Conservation (phyloP, 2,329 filamentous ascomycete species). For the Colletotrichum tropicale region DNA sequence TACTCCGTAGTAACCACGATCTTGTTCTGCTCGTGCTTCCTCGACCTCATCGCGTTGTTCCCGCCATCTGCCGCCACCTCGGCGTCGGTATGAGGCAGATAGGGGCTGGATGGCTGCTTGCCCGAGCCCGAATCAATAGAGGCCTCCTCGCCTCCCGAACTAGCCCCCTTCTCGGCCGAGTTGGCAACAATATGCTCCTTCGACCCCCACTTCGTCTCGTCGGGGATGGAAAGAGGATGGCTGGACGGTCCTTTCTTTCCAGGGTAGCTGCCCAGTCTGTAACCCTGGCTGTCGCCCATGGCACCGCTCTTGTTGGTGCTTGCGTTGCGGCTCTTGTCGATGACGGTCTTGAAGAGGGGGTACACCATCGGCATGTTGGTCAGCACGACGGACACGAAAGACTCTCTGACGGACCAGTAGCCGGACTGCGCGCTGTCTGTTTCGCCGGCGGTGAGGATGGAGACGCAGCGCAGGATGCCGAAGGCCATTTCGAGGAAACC, state of each 20-base stretch:
- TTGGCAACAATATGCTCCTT: conserved; percentile 1
- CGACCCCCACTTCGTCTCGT: background rate
- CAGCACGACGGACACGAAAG: conserved; percentile 42
- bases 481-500: conserved; percentile 15
- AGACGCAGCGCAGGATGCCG: conserved; percentile 10
- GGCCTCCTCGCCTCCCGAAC: background rate
- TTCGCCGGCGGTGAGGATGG: conserved; percentile 25
- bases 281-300: background rate
- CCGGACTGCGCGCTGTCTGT: conserved; percentile 34
- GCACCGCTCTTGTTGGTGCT: conserved; percentile 2
- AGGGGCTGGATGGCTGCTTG: background rate
- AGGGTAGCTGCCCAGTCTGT: conserved; percentile 4
- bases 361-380: conserved; percentile 45
- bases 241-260: background rate
- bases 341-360: conserved; percentile 29
- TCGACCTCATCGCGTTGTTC: background rate
- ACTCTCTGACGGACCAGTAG: conserved; percentile 43
- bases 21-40: background rate
- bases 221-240: background rate
- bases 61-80: background rate
- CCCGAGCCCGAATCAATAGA: background rate
- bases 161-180: background rate
- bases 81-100: background rate
- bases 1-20: conserved; percentile 7
- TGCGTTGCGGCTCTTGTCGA: conserved; percentile 24